Evolutionary conservation across 192 early-diverging fungal genomes (phyloP).

Genomic region (Piromyces sp.): DNA sequence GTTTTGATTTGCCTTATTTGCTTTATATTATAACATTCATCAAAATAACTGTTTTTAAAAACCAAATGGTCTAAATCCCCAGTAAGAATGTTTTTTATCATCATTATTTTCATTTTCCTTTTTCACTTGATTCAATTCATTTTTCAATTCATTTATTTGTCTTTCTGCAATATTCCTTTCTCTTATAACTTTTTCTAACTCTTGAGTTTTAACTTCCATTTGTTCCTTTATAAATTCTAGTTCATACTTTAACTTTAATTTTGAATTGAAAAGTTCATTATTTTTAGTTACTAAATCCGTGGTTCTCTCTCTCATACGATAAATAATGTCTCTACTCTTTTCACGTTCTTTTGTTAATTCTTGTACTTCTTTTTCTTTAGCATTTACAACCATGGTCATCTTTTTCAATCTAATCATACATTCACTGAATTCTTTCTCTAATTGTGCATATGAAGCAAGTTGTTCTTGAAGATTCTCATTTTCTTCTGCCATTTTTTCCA

Average conservation of each 20-base stretch:
- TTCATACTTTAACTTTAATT: background rate
- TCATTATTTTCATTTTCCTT: background rate
- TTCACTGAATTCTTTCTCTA: background rate
- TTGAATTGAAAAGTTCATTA: background rate
- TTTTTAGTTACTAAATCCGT: background rate
- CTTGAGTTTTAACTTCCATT: background rate
- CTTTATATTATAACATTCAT: too few species aligned
- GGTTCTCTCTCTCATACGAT: background rate
- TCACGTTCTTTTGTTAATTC: background rate
- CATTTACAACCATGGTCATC: background rate
- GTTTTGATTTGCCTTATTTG: too few species aligned
- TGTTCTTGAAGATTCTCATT: background rate
- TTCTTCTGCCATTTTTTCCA: background rate
- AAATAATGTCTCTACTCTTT: background rate
- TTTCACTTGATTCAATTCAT: background rate
- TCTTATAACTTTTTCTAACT: background rate
- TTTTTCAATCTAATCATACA: background rate
- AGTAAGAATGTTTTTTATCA: background rate
- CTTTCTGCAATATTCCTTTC: background rate
- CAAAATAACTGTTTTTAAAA: background rate
- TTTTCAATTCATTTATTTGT: background rate
- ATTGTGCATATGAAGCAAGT: background rate
- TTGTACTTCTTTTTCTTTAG: background rate
- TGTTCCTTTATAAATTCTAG: background rate
- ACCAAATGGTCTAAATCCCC: background rate